Base-by-base conservation (phyloP, 148 eudicot species). In the Euryodendron excelsum region DNA sequence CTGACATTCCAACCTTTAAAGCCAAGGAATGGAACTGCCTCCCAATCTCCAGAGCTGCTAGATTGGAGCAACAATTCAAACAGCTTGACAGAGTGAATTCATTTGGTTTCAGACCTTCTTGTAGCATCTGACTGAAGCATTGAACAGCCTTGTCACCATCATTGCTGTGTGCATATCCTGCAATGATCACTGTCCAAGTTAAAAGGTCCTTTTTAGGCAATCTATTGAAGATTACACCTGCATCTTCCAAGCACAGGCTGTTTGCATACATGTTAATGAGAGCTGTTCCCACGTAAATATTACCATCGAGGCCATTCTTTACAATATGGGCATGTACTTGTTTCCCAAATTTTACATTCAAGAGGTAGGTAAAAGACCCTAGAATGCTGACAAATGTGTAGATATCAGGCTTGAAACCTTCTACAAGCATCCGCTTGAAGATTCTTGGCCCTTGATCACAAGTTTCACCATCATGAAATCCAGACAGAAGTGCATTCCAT, bases 201-300 rank as follows among this genome's bases (percentile, higher is more conserved):
- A 85, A 76, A 23, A 79, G 61, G 64, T 87, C 88, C 27, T 60
- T 84, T 67, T 80, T 77, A 20, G 75, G 80, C 77, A 84, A 79
- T 55, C 70, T 70, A 50, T 50, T 20, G 75, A 87, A 82, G 21
- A 82, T 50, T 7, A 53, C 36, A 66, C 78, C 82, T 18, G 77
- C 83, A 81, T 73, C 84, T 48, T 81, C 78, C 76, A 85, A 78
- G 45, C 44, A 61, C 44, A 72, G 37, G 77, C 80, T 77, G 80
- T 87, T 87, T 73, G 83, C 82, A 62, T 87, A 87, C 88, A 87
- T 83, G 82, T 87, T 86, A 50, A 87, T 60, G 33, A 87, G 75
- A 69, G 86, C 83, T n/a, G 90, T 85, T 70, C 84, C 90, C 61
- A 83, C 59, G 27, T 74, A 79, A 20, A 36, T 9, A 39, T 81